Base-by-base conservation (phyloP, 2,329 filamentous ascomycete species). In the Cladosporium colombiae region DNA sequence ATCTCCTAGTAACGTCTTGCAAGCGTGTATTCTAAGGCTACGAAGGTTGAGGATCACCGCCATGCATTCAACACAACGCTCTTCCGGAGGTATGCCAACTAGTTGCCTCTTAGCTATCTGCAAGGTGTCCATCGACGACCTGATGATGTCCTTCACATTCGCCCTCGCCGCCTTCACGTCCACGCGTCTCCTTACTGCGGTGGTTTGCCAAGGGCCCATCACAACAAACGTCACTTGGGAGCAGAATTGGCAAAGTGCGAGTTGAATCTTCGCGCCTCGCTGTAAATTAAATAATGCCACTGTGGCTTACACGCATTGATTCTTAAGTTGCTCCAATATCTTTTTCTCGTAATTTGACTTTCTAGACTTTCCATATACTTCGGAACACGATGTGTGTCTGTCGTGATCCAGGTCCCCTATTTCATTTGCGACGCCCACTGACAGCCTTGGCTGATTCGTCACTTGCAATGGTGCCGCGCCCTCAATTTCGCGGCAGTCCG, bases 131-230 rank as follows among this genome's bases (percentile, higher is more conserved):
- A 21, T 8, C n/a, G 3, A 13, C 8, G 40, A 10, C 40, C n/a
- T 46, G 11, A 10, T n/a, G 40, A 21, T 3, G n/a, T 46, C 40
- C 40, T 46, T 46, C n/a, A 46, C 52, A 31, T 29, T n/a, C n/a
- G n/a, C n/a, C n/a, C n/a, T n/a, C n/a, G n/a, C 23, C 23, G n/a
- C 50, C 31, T 11, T 31, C 27, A n/a, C 25, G 18, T 33, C 52
- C 52, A 55, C 52, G 52, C 52, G 52, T 55, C 40, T 55, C 52
- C n/a, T 31, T 10, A 21, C 52, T 31, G 52, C 52, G 27, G 52
- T 33, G 13, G 27, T 33, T 29, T n/a, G 52, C 52, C 52, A 55
- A 55, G 52, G 7, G 14, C 18, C 7, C 27, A 21, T 23, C 50
- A 11, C 14, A 29, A 55, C 52, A 52, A 29, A 52, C 49, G 18